Conservation (phyloP, 352 stramenopile species). For the Nothophytophthora sp. region DNA sequence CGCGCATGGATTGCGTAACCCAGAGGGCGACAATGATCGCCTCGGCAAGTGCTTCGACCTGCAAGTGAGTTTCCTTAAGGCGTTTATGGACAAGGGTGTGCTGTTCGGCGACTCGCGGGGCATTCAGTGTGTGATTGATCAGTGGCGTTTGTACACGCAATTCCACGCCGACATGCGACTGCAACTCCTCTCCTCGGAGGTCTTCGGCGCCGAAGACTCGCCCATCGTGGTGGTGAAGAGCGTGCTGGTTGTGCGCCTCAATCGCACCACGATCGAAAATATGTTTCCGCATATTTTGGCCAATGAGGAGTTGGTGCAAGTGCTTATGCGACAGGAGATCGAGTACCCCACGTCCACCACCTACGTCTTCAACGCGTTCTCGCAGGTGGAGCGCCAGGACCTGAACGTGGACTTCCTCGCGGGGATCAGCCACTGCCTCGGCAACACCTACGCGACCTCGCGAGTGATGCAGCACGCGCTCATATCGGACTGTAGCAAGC, state of each 20-base stretch:
- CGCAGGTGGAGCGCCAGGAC: slow-evolving; percentile 56
- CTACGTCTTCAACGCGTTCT: slow-evolving; percentile 54
- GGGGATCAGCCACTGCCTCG: slow-evolving; percentile 39
- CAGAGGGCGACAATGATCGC: slow-evolving; percentile 26
- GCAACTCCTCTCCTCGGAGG: slow-evolving; percentile 27
- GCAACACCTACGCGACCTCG: slow-evolving; percentile 25
- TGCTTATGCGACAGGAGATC: slow-evolving; percentile 50
- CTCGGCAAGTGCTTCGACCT: slow-evolving; percentile 51
- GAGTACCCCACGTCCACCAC: slow-evolving; percentile 56
- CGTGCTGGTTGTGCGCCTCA: slow-evolving; percentile 45
- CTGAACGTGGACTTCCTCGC: slow-evolving; percentile 58
- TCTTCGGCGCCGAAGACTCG: slow-evolving; percentile 44
- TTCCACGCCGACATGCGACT: slow-evolving; percentile 53
- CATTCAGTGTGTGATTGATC: slow-evolving; percentile 43
- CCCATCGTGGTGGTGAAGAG: slow-evolving; percentile 55
- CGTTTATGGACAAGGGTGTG: slow-evolving; percentile 54
- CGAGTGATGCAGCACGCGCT: slow-evolving; percentile 32
- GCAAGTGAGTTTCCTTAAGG: slow-evolving; percentile 47
- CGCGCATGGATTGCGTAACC: slow-evolving; percentile 50
- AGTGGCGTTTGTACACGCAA: slow-evolving; percentile 64
- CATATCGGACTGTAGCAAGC: slow-evolving; percentile 34
- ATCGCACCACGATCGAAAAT: slow-evolving; percentile 55
- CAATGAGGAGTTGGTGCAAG: slow-evolving; percentile 58
- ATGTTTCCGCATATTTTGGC: slow-evolving; percentile 65
- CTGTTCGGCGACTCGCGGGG: slow-evolving; percentile 37